These are phyloP conservation scores for Gleditsia sinensis DNA, from an alignment of 306 rosid genomes.

Conservation along the genomic window DNA sequence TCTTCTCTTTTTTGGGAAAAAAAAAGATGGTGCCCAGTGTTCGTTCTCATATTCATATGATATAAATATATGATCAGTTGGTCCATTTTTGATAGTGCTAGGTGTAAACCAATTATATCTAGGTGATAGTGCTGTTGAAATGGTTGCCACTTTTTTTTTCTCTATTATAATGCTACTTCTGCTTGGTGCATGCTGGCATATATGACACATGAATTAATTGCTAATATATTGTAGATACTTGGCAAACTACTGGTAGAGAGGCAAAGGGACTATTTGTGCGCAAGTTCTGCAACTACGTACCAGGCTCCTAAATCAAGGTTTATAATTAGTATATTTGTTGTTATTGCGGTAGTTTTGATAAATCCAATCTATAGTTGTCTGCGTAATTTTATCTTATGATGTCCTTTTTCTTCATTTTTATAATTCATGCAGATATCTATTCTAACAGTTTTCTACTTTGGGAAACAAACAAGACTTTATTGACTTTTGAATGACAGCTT, in stretches of 20 bases:
- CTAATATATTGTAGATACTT: conserved; percentile 54
- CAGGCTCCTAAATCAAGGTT: conserved; percentile 79
- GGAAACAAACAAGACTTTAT: not conserved
- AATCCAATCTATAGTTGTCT: not conserved
- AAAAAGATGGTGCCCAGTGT: not conserved
- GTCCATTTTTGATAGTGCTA: no score
- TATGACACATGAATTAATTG: no score
- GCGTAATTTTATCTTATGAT: not conserved
- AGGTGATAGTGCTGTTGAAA: no score
- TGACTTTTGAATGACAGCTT: not conserved
- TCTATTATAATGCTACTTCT: not conserved
- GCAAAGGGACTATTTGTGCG: conserved; percentile 80
- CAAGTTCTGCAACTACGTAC: conserved; percentile 70
- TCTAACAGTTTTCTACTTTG: not conserved
- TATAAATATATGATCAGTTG: not conserved
- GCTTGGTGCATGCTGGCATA: conserved; percentile 1
- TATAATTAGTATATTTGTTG: conserved; percentile 4
- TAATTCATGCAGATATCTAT: not conserved
- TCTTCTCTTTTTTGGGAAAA: not conserved
- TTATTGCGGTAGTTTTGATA: not conserved
- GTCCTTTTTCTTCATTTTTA: not conserved
- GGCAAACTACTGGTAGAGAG: no score
- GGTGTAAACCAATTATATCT: no score
- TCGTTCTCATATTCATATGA: not conserved
- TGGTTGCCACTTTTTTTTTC: not conserved